Evolutionary conservation across 768 basidiomycete species (phyloP), one percentile per base, ranked within the genome.

Genomic region (Russula lepida): DNA sequence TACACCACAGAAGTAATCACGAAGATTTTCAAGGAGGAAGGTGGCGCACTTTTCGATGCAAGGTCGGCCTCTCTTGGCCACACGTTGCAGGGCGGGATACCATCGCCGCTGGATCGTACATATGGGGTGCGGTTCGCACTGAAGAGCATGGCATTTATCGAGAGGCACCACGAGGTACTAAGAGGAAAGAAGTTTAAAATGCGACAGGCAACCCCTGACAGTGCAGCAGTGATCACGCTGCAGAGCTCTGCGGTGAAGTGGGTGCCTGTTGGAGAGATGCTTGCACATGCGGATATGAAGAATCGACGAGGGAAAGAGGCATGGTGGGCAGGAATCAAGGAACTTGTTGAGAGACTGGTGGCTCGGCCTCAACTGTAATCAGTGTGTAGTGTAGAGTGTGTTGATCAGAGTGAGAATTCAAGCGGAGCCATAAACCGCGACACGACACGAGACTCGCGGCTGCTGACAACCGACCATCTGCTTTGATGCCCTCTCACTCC

Each of bases 31-130:
- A 87, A 88, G 69, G 95, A 97, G 71, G 95, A 98, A 74, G 97
- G 97, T n/a, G 86, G 86, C 27, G 64, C 78, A 6, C 78, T 98
- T 25, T 99, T 98, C 70, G 97, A 99, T 74, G 85, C 97, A 21
- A 88, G 97, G 51, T 89, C 85, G 21, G 97, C 95, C n/a, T 89
- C 92, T 1, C 83, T 99, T 21, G 97, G 97, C 17, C 97, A 99
- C 75, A 98, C 95, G 5, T 77, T 99, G 3, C 97, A 99, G 69
- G 97, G 97, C 8, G 94, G 94, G 2, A 85, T 92, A 19, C 97
- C 97, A 5, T 97, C 95, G 0, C 97, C 97, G 0, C 80, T 91
- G 68, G 97, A 98, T 75, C 90, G 95, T 54, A 85, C 88, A 0
- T 89, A 92, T 28, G 97, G 92, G 3, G 86, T 89, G 7, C 88